Evolutionary conservation across 768 basidiomycete species (phyloP), one percentile per base, ranked within the genome.

Genomic region (Tulasnella sp.): DNA sequence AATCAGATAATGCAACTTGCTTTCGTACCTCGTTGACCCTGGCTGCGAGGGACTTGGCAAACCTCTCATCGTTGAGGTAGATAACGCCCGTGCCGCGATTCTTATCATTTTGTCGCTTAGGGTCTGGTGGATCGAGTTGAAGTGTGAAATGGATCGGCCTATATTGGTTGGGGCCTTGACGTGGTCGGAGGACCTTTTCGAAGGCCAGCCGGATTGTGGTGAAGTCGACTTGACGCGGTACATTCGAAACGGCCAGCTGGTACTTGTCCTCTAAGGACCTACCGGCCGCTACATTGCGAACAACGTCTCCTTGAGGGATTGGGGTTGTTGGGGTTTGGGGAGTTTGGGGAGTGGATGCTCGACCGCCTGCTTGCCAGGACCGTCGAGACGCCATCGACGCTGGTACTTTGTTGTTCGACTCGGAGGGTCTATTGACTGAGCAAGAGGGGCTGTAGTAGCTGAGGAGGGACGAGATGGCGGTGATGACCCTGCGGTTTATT

Each of bases 71-170:
- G 24, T 48, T 39, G 24, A 76, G 75, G 27, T 76, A 62, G 12
- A 76, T 76, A 31, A 62, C 56, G 10, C 75, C 75, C 10, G 44
- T 48, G 24, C 75, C 75, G 4, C 75, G 24, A 56, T 76, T 76
- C 36, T 76, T 76, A 24, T 68, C 62, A 0, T 36, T 36, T 1
- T 2, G 0, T 68, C 56, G 19, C 38, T 24, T 38, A 1, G 44
- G 44, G 21, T 48, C 48, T 40, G 48, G 39, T 27, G 44, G 75
- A 3, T 48, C 75, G 24, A 76, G 42, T 34, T 76, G 36, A 24
- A 76, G 52, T 14, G 75, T 76, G 24, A 42, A 76, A 8, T 27
- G 42, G 75, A 76, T 46, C 1, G n/a, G 75, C 14, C 27, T 24
- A 24, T 74, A 14, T 27, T 42, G n/a, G n/a, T 74, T 38, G 24